These are phyloP conservation scores for Monilinia vaccinii-corymbosi DNA, from an alignment of 2,329 filamentous ascomycete genomes.

Conservation along the genomic window DNA sequence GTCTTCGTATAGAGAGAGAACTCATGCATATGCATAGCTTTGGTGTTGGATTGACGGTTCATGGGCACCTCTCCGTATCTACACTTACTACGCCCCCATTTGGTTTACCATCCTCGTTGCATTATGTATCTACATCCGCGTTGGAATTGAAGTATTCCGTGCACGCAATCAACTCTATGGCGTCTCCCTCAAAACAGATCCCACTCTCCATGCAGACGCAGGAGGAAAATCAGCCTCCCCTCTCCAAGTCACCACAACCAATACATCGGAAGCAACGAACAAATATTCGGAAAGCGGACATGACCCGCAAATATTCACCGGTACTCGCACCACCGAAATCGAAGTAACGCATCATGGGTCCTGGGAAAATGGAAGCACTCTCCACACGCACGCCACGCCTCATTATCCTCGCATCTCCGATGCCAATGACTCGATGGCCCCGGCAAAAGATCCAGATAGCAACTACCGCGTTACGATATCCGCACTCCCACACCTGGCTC, in stretches of 20 bases:
- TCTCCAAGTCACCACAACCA: not conserved
- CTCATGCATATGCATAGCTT: constrained; percentile 52
- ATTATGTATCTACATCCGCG: constrained; percentile 55
- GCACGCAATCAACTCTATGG: constrained; percentile 37
- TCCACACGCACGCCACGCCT: not conserved
- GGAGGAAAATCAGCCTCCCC: constrained; percentile 30
- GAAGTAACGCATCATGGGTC: constrained; percentile 15
- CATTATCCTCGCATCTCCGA: not conserved
- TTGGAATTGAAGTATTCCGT: constrained; percentile 56
- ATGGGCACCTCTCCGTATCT: constrained; percentile 65
- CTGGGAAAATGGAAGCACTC: not conserved
- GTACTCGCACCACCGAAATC: constrained; percentile 21
- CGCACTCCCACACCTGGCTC: not conserved
- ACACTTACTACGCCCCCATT: constrained; percentile 63
- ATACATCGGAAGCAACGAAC: not conserved
- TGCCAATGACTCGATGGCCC: not conserved
- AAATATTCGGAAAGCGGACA: not conserved
- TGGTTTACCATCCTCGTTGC: constrained; percentile 56
- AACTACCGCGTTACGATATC: constrained; percentile 14
- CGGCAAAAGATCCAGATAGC: not conserved
- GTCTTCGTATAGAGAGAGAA: too few species aligned
- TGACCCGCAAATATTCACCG: constrained; percentile 8
- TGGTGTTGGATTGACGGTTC: constrained; percentile 70
- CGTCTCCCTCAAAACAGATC: constrained; percentile 5
- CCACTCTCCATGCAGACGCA: not conserved